phyloP scores from a whole-genome alignment of 1,139 yeast species.

The Zygosaccharomyces sapae region DNA sequence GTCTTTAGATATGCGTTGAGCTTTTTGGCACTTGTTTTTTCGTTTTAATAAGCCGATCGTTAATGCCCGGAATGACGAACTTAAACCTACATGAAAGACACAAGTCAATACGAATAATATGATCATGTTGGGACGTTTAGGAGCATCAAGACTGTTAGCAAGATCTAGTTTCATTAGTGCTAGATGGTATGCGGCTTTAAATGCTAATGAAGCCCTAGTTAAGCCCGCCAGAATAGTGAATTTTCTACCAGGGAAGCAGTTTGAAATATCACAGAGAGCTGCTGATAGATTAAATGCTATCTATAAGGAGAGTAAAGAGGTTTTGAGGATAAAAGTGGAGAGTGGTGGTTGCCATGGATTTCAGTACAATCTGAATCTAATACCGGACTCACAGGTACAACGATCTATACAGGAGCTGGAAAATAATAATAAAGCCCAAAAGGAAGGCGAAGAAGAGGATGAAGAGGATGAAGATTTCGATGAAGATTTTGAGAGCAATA shows the following conservation, averaged over 20 bases:
- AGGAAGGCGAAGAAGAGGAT: slow-evolving; percentile 49
- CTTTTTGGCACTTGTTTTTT: neutral
- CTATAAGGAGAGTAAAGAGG: slow-evolving; percentile 49
- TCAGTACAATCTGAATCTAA: slow-evolving; percentile 73
- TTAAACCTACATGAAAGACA: neutral
- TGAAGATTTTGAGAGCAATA: slow-evolving; percentile 39
- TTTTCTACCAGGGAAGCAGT: slow-evolving; percentile 25
- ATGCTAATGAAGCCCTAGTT: slow-evolving; percentile 12
- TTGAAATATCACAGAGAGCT: slow-evolving; percentile 46
- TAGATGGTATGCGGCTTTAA: slow-evolving; percentile 1
- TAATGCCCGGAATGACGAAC: neutral
- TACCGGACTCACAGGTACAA: slow-evolving; percentile 43
- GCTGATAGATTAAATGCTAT: slow-evolving; percentile 53
- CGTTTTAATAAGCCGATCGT: neutral
- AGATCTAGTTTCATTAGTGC: neutral
- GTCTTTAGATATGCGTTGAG: slow-evolving; percentile 7
- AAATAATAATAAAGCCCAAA: slow-evolving; percentile 12
- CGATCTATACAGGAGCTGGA: slow-evolving; percentile 6
- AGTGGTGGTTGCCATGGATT: slow-evolving; percentile 99
- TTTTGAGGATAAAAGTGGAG: slow-evolving; percentile 75
- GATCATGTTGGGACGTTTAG: slow-evolving; percentile 2
- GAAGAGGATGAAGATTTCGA: slow-evolving; percentile 59
- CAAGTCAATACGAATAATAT: neutral
- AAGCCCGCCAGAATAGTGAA: slow-evolving; percentile 27
- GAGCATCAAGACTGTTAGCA: neutral